A percentile compares a stretch with the other conserved stretches of the same genome.
Conservation (phyloP, 768 basidiomycete species). For the Cubamyces lactineus region DNA sequence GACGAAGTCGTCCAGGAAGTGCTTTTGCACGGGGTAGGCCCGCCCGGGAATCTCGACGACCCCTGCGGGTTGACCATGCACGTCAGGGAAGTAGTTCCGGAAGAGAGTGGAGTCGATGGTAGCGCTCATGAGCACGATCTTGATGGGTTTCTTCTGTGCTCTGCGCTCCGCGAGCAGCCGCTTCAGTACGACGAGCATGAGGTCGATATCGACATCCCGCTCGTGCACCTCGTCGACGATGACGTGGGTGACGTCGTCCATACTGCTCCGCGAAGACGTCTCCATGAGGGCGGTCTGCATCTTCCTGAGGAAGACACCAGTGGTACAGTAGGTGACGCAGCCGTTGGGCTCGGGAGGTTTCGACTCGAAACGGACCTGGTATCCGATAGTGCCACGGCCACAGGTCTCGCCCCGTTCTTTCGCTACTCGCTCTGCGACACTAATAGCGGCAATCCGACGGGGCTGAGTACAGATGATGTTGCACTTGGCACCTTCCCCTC, state of each 20-base stretch:
- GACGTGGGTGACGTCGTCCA: slow-evolving; percentile 87
- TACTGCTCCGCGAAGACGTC: slow-evolving; percentile 36
- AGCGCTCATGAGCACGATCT: slow-evolving; percentile 93
- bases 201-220: slow-evolving; percentile 90
- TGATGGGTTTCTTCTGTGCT: slow-evolving; percentile 69
- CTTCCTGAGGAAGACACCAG: slow-evolving; percentile 85
- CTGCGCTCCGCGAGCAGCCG: slow-evolving; percentile 77
- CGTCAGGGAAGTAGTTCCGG: slow-evolving; percentile 81
- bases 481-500: slow-evolving; percentile 80
- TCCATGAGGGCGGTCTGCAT: slow-evolving; percentile 74
- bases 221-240: slow-evolving; percentile 97
- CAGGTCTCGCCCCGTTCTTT: slow-evolving; percentile 79
- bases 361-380: slow-evolving; percentile 90
- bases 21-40: slow-evolving; percentile 83
- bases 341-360: slow-evolving; percentile 80
- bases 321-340: slow-evolving; percentile 90
- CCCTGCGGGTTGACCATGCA: slow-evolving; percentile 58
- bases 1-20: slow-evolving; percentile 81
- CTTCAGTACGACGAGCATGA: slow-evolving; percentile 88
- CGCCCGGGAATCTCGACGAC: slow-evolving; percentile 89
- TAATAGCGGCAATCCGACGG: slow-evolving; percentile 87
- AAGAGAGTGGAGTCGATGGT: slow-evolving; percentile 92
- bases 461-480: slow-evolving; percentile 96
- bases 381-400: slow-evolving; percentile 70
- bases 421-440: slow-evolving; percentile 88